Evolutionary conservation across 495 filamentous ascomycete species (phyloP).

Genomic region (Aspergillus heteromorphus): DNA sequence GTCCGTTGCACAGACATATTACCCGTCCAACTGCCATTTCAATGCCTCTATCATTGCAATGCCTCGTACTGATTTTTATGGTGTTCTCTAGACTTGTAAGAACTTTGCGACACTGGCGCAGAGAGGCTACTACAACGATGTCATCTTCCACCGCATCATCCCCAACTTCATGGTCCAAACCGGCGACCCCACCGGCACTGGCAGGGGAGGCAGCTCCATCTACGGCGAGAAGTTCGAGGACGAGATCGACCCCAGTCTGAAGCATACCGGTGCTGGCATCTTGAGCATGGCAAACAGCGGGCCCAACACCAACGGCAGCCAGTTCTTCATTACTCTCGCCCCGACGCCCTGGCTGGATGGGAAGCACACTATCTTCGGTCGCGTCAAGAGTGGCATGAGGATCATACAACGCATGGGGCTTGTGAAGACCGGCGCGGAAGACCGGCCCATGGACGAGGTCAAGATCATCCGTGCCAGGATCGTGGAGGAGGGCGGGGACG

Average conservation of each 20-base stretch:
- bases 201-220: slow-evolving; percentile 83
- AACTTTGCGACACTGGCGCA: slow-evolving; percentile 79
- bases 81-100: slow-evolving; percentile 59
- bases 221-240: slow-evolving; percentile 95
- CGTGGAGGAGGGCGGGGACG: slow-evolving; percentile 49
- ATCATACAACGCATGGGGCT: slow-evolving; percentile 86
- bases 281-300: slow-evolving; percentile 96
- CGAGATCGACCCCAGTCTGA: slow-evolving; percentile 71
- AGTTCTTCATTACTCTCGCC: slow-evolving; percentile 86
- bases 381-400: slow-evolving; percentile 78
- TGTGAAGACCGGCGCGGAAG: slow-evolving; percentile 76
- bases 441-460: slow-evolving; percentile 77
- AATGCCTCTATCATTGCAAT: background rate
- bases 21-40: background rate
- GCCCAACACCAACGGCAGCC: slow-evolving; percentile 86
- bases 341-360: slow-evolving; percentile 97
- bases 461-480: slow-evolving; percentile 71
- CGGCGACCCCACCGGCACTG: slow-evolving; percentile 93
- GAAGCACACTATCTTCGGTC: slow-evolving; percentile 95
- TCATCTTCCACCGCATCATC: slow-evolving; percentile 92
- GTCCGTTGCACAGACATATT: slow-evolving; percentile 25
- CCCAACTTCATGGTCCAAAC: slow-evolving; percentile 96
- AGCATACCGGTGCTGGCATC: slow-evolving; percentile 91
- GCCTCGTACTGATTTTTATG: slow-evolving; percentile 13
- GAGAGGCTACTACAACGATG: slow-evolving; percentile 79